Conservation (phyloP, 2,329 filamentous ascomycete species). For the Diaporthe citri region DNA sequence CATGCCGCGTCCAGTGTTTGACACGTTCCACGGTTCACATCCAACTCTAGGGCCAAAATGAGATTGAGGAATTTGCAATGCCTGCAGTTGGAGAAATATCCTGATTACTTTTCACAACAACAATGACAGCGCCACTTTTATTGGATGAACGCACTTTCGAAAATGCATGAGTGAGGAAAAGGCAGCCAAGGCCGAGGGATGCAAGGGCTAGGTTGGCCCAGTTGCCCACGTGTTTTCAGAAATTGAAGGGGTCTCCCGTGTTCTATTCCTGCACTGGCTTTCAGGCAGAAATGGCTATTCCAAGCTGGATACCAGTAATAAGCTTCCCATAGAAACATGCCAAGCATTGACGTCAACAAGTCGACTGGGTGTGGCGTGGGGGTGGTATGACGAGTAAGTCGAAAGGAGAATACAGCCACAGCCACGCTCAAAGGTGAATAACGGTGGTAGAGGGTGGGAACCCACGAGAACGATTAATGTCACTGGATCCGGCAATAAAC, state of each 20-base stretch:
- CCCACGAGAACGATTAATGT: neutral
- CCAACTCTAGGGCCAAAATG: neutral
- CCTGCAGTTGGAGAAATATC: neutral
- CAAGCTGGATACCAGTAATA: neutral
- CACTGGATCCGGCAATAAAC: neutral
- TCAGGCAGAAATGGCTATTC: neutral
- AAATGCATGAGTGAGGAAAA: too few species aligned
- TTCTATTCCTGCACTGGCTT: neutral
- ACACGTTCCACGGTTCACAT: neutral
- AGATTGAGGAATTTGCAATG: neutral
- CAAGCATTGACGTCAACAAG: neutral
- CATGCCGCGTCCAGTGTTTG: neutral
- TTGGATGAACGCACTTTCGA: too few species aligned
- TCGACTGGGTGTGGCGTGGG: neutral
- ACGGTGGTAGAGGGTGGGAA: neutral
- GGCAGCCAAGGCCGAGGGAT: too few species aligned
- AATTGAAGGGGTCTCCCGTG: neutral
- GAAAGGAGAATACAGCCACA: neutral
- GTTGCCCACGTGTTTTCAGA: neutral
- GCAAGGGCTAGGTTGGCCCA: neutral
- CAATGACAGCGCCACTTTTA: too few species aligned
- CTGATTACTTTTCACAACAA: neutral
- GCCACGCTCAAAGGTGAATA: neutral
- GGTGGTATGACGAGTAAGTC: neutral
- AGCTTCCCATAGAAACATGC: neutral